Conservation (phyloP, 2,329 filamentous ascomycete species). For the Alternaria gansuensis region DNA sequence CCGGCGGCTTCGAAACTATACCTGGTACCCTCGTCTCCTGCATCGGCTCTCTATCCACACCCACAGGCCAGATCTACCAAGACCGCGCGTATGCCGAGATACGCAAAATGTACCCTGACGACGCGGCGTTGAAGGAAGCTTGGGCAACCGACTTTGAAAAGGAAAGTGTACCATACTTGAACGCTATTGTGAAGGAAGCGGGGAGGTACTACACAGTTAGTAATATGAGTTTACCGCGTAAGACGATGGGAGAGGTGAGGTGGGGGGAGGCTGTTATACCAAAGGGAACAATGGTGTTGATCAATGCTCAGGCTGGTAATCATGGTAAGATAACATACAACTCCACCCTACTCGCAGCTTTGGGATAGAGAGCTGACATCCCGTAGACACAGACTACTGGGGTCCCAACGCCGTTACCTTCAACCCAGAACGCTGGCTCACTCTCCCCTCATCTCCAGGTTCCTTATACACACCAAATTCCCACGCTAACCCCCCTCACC, state of each 20-base stretch:
- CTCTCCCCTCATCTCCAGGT: background rate
- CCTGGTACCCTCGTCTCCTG: constrained; percentile 63
- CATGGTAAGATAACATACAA: constrained; percentile 52
- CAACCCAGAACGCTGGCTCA: constrained; percentile 61
- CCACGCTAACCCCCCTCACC: constrained; percentile 47
- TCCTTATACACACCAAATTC: constrained; percentile 30
- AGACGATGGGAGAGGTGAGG: constrained; percentile 60
- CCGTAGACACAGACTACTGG: constrained; percentile 61
- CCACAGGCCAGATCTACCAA: constrained; percentile 61
- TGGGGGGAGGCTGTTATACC: constrained; percentile 64
- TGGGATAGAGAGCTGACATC: constrained; percentile 55
- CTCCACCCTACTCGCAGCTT: constrained; percentile 43
- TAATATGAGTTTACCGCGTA: constrained; percentile 62
- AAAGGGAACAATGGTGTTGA: constrained; percentile 63
- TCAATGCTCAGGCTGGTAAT: constrained; percentile 65
- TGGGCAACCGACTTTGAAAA: constrained; percentile 58
- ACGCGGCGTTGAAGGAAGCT: constrained; percentile 54
- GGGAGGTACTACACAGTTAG: constrained; percentile 64
- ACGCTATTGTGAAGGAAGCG: constrained; percentile 62
- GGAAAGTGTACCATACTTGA: constrained; percentile 61
- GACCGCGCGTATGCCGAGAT: constrained; percentile 64
- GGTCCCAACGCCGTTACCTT: constrained; percentile 58
- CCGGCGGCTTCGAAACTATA: constrained; percentile 65
- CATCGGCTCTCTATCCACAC: constrained; percentile 60
- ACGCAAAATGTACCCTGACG: constrained; percentile 56